These are phyloP conservation scores for Metschnikowia cubensis DNA, from an alignment of 805 yeast genomes.

Conservation along the genomic window DNA sequence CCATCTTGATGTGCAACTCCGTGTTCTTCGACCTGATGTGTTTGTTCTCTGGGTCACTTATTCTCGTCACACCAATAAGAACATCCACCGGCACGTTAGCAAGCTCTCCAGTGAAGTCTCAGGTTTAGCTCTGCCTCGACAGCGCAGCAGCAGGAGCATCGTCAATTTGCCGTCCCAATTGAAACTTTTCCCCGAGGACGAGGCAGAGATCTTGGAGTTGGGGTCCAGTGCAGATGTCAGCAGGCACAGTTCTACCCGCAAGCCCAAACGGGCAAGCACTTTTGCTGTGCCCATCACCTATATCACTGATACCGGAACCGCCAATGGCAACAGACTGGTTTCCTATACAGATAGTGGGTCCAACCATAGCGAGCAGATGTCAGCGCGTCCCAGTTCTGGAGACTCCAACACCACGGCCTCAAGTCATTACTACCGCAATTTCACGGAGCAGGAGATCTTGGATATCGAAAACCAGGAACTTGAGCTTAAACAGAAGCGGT, in stretches of 20 bases:
- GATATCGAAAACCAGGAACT: constrained; percentile 44
- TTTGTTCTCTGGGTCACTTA: constrained; percentile 83
- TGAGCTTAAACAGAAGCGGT: constrained; percentile 28
- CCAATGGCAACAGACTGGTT: constrained; percentile 1
- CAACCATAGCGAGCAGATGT: constrained; percentile 6
- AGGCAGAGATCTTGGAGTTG: constrained; percentile 28
- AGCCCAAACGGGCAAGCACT: constrained; percentile 24
- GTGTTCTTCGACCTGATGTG: constrained; percentile 58
- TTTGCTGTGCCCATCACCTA: constrained; percentile 26
- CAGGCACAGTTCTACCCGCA: constrained; percentile 34
- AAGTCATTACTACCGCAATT: constrained; percentile 20
- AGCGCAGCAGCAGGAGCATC: constrained; percentile 10
- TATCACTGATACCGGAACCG: constrained; percentile 7
- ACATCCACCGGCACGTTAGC: constrained; percentile 24
- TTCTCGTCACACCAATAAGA: constrained; percentile 45
- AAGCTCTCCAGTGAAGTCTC: constrained; percentile 16
- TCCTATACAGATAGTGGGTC: constrained; percentile 9
- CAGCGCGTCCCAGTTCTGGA: constrained; percentile 9
- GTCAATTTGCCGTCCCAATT: constrained; percentile 53
- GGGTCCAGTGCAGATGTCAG: constrained; percentile 27
- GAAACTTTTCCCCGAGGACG: constrained; percentile 39
- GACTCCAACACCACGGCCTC: constrained; percentile 7
- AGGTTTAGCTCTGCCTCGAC: constrained; percentile 10
- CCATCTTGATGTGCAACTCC: constrained; percentile 72
- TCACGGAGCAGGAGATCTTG: constrained; percentile 41